Evolutionary conservation across 306 rosid species (phyloP), one percentile per base, ranked within the genome.

Genomic region (Cicer arietinum): DNA sequence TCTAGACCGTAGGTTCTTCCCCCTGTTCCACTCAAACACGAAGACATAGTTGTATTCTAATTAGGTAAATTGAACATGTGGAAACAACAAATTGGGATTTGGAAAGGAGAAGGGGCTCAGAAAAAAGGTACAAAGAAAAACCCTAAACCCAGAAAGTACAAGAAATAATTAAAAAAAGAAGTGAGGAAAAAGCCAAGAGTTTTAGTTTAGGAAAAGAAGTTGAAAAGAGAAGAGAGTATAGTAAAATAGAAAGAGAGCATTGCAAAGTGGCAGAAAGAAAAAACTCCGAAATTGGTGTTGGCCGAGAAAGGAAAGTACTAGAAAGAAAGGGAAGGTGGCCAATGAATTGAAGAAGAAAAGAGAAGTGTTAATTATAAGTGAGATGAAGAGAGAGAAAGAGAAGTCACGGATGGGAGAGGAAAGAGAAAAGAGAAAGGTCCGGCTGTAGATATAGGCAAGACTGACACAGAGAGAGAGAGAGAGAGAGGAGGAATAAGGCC

Each of bases 1-100:
- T 91, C 98, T 16, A 94, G 83, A 0, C 88, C 85, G n/a, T 90
- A 91, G 61, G 89, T 79, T 79, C 95, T 85, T 43, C 94, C 97
- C 0, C 96, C 90, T 7, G 78, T 80, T 47, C 93, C 91, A 60
- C 88, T 88, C 43, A 94, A 76, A 67, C 94, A 91, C 42, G 97
- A 90, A 74, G 98, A 94, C 97, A 93, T 56, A 0, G 7, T 41
- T 9, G 0, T 16, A 42, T 14, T 37, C 39, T 6, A 35, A 10
- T 56, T 65, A 17, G 45, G 7, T 8, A 17, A 46, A 45, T 67
- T 12, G 57, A 67, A 22, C 72, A 67, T 65, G 16, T 1, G 7
- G 16, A 10, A 65, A 9, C 52, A 51, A 9, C 10, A 3, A 60
- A 54, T 48, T 67, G 48, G 44, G 64, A 71, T 50, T 47, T 47